Conservation (phyloP, 2,329 filamentous ascomycete genomes). For the Chaetothyriales sp. region DNA sequence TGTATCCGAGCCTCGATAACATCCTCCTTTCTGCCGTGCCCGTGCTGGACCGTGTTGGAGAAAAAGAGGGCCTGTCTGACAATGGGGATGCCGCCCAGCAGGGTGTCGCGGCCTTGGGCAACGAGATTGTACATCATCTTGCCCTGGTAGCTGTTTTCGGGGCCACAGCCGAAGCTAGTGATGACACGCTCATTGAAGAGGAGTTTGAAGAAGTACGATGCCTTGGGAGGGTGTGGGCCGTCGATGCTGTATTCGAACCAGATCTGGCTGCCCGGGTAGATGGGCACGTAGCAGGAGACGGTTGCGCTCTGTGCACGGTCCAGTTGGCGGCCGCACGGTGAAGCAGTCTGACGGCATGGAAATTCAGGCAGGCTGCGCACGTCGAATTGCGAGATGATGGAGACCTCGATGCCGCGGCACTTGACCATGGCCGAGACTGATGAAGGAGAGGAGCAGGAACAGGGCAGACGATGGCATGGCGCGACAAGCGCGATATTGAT, state of each 20-base stretch:
- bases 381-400: constrained; percentile 16
- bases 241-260: constrained; percentile 19
- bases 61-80: constrained; percentile 11
- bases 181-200: constrained; percentile 9
- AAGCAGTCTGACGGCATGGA: constrained; percentile 1
- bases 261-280: constrained; percentile 16
- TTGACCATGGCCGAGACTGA: constrained; percentile 11
- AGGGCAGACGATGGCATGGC: too few species aligned
- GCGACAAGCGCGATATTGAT: too few species aligned
- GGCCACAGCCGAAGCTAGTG: constrained; percentile 15
- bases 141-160: constrained; percentile 15
- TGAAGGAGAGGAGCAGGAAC: neutral
- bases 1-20: constrained; percentile 14
- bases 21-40: constrained; percentile 6
- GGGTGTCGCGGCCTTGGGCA: constrained; percentile 3
- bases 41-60: constrained; percentile 6
- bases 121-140: constrained; percentile 17
- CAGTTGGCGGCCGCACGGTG: constrained; percentile 2
- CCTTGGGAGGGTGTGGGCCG: constrained; percentile 16
- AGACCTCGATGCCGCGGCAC: constrained; percentile 15
- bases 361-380: constrained; percentile 16
- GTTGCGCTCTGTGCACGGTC: neutral
- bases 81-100: constrained; percentile 5
- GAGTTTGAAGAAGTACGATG: constrained; percentile 17
- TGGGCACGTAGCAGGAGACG: constrained; percentile 13